phyloP scores from a whole-genome alignment of 2,329 filamentous ascomycete genomes.

The Aureobasidium sp. region DNA sequence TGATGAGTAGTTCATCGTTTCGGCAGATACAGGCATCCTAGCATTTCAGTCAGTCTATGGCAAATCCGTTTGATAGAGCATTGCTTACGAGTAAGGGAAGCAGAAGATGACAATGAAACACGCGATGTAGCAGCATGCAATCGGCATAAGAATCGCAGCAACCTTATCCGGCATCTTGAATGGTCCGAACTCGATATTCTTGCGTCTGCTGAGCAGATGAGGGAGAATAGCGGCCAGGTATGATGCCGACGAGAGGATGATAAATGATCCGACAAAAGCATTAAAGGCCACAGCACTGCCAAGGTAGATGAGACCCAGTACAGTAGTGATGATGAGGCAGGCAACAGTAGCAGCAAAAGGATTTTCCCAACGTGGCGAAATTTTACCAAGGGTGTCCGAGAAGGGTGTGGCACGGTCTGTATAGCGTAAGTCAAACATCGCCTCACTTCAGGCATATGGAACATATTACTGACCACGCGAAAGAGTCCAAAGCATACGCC shows the following conservation, averaged over 20 bases:
- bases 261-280: constrained; percentile 56
- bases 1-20: constrained; percentile 39
- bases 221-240: constrained; percentile 58
- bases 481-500: constrained; percentile 58
- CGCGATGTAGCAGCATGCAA: constrained; percentile 52
- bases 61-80: neutral
- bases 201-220: constrained; percentile 34
- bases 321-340: constrained; percentile 44
- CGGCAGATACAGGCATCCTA: constrained; percentile 25
- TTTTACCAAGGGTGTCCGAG: constrained; percentile 38
- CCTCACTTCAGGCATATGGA: neutral
- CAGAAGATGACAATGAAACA: constrained; percentile 59
- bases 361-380: constrained; percentile 42
- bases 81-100: constrained; percentile 38
- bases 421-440: neutral
- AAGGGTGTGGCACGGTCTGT: constrained; percentile 49
- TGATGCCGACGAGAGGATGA: constrained; percentile 48
- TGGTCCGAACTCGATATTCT: constrained; percentile 47
- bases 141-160: constrained; percentile 46
- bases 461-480: constrained; percentile 36
- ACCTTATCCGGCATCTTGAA: constrained; percentile 48
- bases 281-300: constrained; percentile 61
- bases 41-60: neutral
- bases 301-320: constrained; percentile 59
- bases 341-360: constrained; percentile 52